Percentiles rank a stretch among this genome's conserved stretches.
Conservation (phyloP, 306 rosid species). For the Amphicarpaea edgeworthii region DNA sequence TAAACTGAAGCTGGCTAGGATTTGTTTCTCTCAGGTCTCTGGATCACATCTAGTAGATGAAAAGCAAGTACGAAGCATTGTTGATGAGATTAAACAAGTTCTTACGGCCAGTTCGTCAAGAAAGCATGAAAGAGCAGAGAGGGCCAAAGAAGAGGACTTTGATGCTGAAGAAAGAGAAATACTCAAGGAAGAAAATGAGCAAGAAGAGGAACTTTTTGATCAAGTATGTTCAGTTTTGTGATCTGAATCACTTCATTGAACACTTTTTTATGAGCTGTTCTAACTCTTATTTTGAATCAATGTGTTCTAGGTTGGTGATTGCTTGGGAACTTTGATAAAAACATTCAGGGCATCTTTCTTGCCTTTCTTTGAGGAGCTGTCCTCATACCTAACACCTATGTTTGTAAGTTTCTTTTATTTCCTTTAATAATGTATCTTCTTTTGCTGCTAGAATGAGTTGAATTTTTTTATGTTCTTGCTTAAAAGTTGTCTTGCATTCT, state of each 20-base stretch:
- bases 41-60: conserved; percentile 88
- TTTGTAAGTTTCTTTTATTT: conserved; percentile 69
- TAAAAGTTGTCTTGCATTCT: conserved; percentile 1
- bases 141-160: conserved; percentile 94
- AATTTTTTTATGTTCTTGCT: conserved; percentile 11
- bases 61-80: conserved; percentile 86
- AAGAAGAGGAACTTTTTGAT: conserved; percentile 98
- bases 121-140: conserved; percentile 87
- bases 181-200: conserved; percentile 95
- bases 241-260: conserved; percentile 20
- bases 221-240: conserved; percentile 60
- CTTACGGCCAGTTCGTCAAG: conserved; percentile 92
- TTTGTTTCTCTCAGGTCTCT: conserved; percentile 64
- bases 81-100: conserved; percentile 89
- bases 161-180: conserved; percentile 94
- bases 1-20: conserved; percentile 33
- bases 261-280: conserved; percentile 26
- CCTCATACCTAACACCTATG: conserved; percentile 91
- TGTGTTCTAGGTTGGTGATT: conserved; percentile 82
- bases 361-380: conserved; percentile 93
- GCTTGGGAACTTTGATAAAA: conserved; percentile 94
- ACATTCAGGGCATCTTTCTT: conserved; percentile 89
- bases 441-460: conserved; percentile 14
- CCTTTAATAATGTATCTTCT: neutral
- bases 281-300: conserved; percentile 28